Evolutionary conservation across 352 stramenopile species (phyloP), one percentile per base, ranked within the genome.

Genomic region (Globisporangium polare): DNA sequence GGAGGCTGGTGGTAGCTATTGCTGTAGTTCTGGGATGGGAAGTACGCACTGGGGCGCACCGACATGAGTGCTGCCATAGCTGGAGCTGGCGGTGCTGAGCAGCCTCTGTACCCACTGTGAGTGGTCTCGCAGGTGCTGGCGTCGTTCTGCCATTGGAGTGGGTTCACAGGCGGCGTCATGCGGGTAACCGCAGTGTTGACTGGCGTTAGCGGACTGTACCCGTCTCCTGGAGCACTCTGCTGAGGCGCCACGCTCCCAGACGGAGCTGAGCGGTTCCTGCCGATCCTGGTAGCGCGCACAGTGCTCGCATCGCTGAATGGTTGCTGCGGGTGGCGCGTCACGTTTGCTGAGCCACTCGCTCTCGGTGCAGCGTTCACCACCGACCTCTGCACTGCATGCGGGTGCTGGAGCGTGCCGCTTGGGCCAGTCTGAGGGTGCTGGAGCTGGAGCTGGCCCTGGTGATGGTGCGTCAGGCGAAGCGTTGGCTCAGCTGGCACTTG

Each of bases 91-190:
- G 27, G 17, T 17, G 7, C 20, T 17, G 26, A 18, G 45, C 54
- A 45, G 9, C 41, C 18, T 62, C 10, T 18, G 56, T 54, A 46
- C 33, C 29, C 27, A 33, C 26, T 37, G 29, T 5, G 10, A 31
- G 1, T 20, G 5, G 3, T 55, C 17, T 55, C 24, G 45, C 24
- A 22, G 13, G 3, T 5, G 31, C 17, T 39, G 10, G 9, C 10
- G 5, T 54, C 42, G 17, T 65, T 52, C 5, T 52, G 49, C 24
- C 52, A 51, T 20, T 58, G 59, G 37, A 53, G 46, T n/a, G 37
- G 50, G 35, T 59, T 58, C 37, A 53, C 27, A 31, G 37, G 24
- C 20, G 50, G 46, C 22, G 57, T 17, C 49, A 54, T 54, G 24
- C 20, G n/a, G 1, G 5, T 17, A 27, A 13, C 17, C 9, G 12